phyloP scores from a whole-genome alignment of 306 rosid genomes.

The Abrus precatorius region DNA sequence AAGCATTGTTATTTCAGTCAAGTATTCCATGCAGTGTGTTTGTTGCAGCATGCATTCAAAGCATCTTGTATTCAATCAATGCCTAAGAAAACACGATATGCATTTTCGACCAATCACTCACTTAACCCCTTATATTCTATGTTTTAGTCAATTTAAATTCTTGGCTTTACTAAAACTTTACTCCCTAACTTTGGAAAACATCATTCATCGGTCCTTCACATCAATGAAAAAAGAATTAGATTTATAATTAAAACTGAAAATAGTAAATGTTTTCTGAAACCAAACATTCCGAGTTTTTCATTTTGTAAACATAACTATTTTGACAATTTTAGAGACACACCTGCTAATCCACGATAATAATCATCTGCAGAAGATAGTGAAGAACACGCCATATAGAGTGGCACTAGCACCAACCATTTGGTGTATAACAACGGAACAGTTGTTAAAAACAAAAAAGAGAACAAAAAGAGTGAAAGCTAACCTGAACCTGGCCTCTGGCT shows the following conservation, averaged over 20 bases:
- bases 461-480: conserved; percentile 41
- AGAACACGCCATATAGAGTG: not conserved
- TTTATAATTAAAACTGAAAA: too few species aligned
- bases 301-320: not conserved
- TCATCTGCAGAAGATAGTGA: not conserved
- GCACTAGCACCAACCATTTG: conserved; percentile 1
- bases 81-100: not conserved
- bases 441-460: not conserved
- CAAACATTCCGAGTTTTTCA: not conserved
- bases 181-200: not conserved
- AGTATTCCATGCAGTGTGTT: not conserved
- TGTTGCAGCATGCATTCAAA: conserved; percentile 17
- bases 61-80: conserved; percentile 21
- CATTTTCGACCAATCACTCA: not conserved
- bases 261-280: too few species aligned
- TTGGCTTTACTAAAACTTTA: not conserved
- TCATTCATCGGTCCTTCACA: not conserved
- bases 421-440: not conserved
- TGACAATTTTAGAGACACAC: not conserved
- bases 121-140: not conserved
- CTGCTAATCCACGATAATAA: not conserved
- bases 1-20: not conserved
- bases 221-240: not conserved
- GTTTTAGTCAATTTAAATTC: not conserved
- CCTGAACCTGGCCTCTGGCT: conserved; percentile 82